A percentile compares a stretch with the other conserved stretches of the same genome.
Evolutionary conservation across 2,329 filamentous ascomycete genomes (phyloP).

Genomic region (Talaromyces sp.): DNA sequence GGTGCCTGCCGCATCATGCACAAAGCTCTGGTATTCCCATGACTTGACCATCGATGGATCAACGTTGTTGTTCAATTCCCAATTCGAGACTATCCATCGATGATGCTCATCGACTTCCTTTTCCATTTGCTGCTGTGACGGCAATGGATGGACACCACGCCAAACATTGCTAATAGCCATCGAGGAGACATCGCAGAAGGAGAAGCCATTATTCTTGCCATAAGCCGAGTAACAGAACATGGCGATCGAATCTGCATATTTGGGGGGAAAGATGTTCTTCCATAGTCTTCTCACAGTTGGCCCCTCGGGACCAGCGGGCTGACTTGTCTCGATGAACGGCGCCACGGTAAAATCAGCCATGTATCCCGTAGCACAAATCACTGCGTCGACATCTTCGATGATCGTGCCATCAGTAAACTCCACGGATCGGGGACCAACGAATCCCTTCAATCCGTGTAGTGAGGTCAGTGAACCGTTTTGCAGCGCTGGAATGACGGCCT

Average conservation of each 20-base stretch:
- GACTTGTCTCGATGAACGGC: background rate
- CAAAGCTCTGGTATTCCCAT: constrained; percentile 40
- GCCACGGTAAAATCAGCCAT: background rate
- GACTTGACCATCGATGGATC: constrained; percentile 26
- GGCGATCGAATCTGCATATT: constrained; percentile 45
- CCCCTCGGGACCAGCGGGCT: constrained; percentile 18
- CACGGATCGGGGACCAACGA: background rate
- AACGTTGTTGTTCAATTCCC: background rate
- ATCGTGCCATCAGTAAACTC: background rate
- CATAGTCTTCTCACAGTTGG: constrained; percentile 35
- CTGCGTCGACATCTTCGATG: background rate
- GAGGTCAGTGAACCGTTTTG: background rate
- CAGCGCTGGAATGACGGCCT: constrained; percentile 9
- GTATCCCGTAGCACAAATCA: constrained; percentile 2
- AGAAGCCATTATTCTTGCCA: constrained; percentile 36
- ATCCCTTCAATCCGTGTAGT: background rate
- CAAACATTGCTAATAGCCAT: constrained; percentile 49
- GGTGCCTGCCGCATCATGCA: constrained; percentile 44
- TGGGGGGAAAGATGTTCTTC: constrained; percentile 46
- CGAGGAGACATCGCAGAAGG: constrained; percentile 43
- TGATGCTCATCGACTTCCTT: constrained; percentile 34
- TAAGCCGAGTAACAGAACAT: constrained; percentile 39
- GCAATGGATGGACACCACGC: constrained; percentile 39
- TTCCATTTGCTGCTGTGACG: constrained; percentile 37
- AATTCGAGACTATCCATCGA: constrained; percentile 25